Evolutionary conservation across 2,329 filamentous ascomycete genomes (phyloP).

Genomic region (Phoma herbarum): DNA sequence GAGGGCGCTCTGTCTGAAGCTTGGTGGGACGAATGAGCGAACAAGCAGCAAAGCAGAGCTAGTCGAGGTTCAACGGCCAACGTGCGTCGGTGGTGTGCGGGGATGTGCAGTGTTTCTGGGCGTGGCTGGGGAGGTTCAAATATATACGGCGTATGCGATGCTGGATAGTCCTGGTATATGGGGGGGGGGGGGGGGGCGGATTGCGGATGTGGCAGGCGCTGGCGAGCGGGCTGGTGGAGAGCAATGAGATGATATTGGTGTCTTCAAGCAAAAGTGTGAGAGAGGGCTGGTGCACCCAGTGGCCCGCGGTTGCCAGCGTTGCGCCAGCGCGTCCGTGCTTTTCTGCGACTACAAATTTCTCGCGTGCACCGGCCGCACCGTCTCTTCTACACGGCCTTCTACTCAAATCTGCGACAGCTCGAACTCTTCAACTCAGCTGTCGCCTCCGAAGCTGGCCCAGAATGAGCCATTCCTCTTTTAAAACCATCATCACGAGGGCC

Average conservation of each 20-base stretch:
- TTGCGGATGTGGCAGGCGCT: slow-evolving; percentile 20
- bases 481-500: slow-evolving; percentile 84
- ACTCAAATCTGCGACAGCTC: slow-evolving; percentile 78
- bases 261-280: slow-evolving; percentile 42
- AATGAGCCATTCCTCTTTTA: slow-evolving; percentile 72
- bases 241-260: slow-evolving; percentile 30
- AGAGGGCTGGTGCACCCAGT: slow-evolving; percentile 34
- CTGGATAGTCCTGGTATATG: slow-evolving; percentile 1
- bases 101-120: slow-evolving; percentile 13
- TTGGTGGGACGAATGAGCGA: slow-evolving; percentile 49
- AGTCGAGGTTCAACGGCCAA: slow-evolving; percentile 20
- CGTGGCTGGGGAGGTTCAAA: slow-evolving; percentile 3
- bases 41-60: slow-evolving; percentile 42
- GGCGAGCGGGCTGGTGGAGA: slow-evolving; percentile 31
- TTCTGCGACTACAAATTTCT: slow-evolving; percentile 33
- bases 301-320: slow-evolving; percentile 30
- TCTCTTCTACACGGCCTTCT: slow-evolving; percentile 65
- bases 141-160: slow-evolving; percentile 16
- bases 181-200: slow-evolving; percentile 4
- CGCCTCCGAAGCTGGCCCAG: slow-evolving; percentile 77
- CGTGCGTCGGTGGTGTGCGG: slow-evolving; percentile 24
- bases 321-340: slow-evolving; percentile 15
- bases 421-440: slow-evolving; percentile 67
- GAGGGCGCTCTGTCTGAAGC: slow-evolving; percentile 34
- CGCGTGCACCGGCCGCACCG: slow-evolving; percentile 24